Base-by-base conservation (phyloP, 306 rosid species). In the Leucaena leucocephala region DNA sequence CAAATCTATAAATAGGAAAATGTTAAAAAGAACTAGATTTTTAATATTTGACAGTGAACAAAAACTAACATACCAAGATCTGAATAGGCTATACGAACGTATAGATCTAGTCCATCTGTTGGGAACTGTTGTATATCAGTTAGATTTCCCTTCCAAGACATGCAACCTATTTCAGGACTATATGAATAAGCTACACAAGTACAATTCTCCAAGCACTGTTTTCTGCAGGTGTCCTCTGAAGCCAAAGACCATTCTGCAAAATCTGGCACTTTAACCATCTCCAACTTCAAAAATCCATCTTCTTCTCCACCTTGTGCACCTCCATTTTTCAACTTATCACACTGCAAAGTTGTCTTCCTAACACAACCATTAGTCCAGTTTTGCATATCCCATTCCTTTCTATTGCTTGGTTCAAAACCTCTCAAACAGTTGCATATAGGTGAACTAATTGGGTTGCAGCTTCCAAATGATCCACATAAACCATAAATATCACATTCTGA, bases 381-480 rank as follows among this genome's bases (percentile, higher is more conserved):
- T 3, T 75, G 49, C 0, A 1, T 39, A 4, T 75, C 52, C 90
- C 92, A 88, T 2, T 75, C 86, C 14, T 63, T 22, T 13, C 1
- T 34, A 15, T 80, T 78, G 43, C 64, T 85, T 2, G 89, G 83
- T 15, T 38, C 71, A 65, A 81, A 90, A 42, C 91, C 94, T 17
- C 14, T 72, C 50, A 85, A 73, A 76, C 91, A 92, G 13, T 71
- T 76, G 42, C 94, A 92, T 35, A 75, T 17, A 0, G 91, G 85
- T 10, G 40, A 0, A 0, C 0, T 48, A 22, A 13, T 13, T 62
- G 68, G 7, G 3, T 62, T 62, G 68, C 57, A 82, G 3, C 12
- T 73, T 59, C 82, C 55, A 76, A 40, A 72, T 12, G 57, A 35
- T 3, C 89, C 91, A 69, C 91, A 88, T 0, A 21, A 8, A 8